Base-by-base conservation (phyloP, 164 flowering plant species). In the Magnolia sinica region DNA sequence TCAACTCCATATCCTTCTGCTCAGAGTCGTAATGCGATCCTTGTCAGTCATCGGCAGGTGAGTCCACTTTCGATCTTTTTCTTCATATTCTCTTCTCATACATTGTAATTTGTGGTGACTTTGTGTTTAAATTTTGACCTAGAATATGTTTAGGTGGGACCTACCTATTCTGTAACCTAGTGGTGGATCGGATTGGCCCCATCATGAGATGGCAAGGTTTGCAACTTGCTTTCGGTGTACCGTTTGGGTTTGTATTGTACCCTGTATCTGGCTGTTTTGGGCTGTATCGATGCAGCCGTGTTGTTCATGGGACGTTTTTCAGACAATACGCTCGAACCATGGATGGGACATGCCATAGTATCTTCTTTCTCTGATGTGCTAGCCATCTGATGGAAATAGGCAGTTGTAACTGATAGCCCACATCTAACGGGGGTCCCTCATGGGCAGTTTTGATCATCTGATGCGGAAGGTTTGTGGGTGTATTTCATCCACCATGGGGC, bases 21-120 rank as follows among this genome's bases (percentile, higher is more conserved):
- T 76, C 87, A 82, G 69, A 88, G 11, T 82, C 90, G 95, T 58
- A 93, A 92, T 81, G 91, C 99, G 0, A 91, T 96, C 69, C 92
- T 93, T 77, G 99, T 96, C 9, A 93, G 96, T 85, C 86, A 90
- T 74, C 89, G 99, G 78, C 99, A 96, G 94, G 99, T 73, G 58
- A 19, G n/a, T 10, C 37, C 4, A 23, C 2, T 10, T 68, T n/a
- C 3, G 5, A 9, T 5, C 20, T 8, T 69, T 24, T 27, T 64
- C 8, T 50, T 67, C 10, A 49, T 20, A 24, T 52, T 67, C 45
- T 18, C 24, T 10, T 1, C 27, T 64, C 19, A n/a, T 37, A 50
- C 6, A 23, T 19, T 29, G 37, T 13, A 49, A 14, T 2, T 4
- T 7, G 18, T 66, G 50, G 20, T 9, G 13, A 55, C 18, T 55